These are phyloP conservation scores for Polygonum maritimum DNA, from an alignment of 148 eudicot species.

Conservation along the genomic window DNA sequence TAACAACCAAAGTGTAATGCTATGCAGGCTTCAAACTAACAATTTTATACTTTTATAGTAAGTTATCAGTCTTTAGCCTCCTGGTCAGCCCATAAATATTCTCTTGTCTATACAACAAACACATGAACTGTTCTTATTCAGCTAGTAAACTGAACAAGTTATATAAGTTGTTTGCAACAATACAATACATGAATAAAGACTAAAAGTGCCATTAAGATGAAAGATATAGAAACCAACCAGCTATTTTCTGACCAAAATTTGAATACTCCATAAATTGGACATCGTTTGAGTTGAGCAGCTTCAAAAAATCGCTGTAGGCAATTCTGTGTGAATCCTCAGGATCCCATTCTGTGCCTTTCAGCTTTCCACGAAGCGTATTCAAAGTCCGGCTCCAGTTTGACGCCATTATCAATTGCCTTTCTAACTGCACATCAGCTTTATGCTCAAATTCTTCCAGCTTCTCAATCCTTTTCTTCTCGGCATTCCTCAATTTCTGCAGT, in stretches of 20 bases:
- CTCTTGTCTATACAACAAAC: background rate
- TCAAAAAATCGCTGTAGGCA: constrained; percentile 72
- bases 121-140: background rate
- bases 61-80: background rate
- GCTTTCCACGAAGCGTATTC: constrained; percentile 60
- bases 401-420: constrained; percentile 89
- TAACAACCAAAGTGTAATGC: background rate
- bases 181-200: background rate
- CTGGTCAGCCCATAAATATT: background rate
- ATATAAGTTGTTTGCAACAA: background rate
- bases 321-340: constrained; percentile 70
- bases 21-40: background rate
- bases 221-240: constrained; percentile 37
- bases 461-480: constrained; percentile 57
- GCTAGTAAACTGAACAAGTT: background rate
- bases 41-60: background rate
- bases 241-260: constrained; percentile 67
- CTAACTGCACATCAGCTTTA: constrained; percentile 74
- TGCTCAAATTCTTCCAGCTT: constrained; percentile 75
- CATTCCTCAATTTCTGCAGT: constrained; percentile 65
- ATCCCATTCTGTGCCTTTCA: constrained; percentile 92
- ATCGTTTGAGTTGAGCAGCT: constrained; percentile 64
- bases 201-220: background rate
- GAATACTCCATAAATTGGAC: constrained; percentile 91
- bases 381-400: constrained; percentile 90